These are phyloP conservation scores for Annulohypoxylon maeteangense DNA, from an alignment of 495 filamentous ascomycete species.

Conservation along the genomic window DNA sequence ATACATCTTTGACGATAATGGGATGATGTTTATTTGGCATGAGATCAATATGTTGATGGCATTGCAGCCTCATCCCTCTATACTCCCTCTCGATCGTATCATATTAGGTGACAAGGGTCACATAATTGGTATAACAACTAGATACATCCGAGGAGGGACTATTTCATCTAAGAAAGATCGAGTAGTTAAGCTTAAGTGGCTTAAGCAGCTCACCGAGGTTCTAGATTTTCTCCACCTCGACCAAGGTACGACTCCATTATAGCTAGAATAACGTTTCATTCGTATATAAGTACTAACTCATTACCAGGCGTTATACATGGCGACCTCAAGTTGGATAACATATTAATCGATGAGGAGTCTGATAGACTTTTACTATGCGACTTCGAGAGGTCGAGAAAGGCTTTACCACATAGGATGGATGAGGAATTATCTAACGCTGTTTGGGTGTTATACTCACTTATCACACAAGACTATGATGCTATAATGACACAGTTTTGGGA, in stretches of 20 bases:
- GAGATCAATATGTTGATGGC: neutral
- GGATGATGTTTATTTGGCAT: neutral
- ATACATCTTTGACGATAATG: neutral
- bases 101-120: neutral
- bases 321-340: neutral
- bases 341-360: neutral
- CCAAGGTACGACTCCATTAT: neutral
- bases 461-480: neutral
- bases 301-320: neutral
- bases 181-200: neutral
- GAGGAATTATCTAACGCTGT: neutral
- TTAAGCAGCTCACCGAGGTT: neutral
- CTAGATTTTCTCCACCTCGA: neutral
- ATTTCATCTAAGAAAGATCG: neutral
- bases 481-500: neutral
- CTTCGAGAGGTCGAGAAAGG: neutral
- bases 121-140: neutral
- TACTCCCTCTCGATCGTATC: neutral
- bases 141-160: neutral
- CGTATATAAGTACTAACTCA: too few relatives aligned
- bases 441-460: neutral
- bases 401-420: neutral
- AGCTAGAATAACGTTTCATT: too few relatives aligned
- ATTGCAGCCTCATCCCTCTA: neutral
- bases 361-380: neutral